Evolutionary conservation across 2,329 filamentous ascomycete genomes (phyloP).

Genomic region (Fusarium udum): DNA sequence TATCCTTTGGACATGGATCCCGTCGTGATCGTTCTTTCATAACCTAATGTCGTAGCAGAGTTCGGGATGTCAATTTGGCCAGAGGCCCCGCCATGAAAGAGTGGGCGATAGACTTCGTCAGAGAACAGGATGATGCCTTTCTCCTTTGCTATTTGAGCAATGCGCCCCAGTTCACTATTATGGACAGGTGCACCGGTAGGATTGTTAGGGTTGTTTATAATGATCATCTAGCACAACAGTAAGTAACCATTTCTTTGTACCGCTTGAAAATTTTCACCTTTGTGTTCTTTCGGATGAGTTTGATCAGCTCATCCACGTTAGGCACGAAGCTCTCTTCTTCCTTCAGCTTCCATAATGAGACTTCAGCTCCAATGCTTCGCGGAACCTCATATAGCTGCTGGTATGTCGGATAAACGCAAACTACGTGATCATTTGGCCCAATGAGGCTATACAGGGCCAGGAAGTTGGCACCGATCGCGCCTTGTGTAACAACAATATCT

Average conservation of each 20-base stretch:
- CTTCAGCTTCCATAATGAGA: constrained; percentile 78
- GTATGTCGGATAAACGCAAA: constrained; percentile 88
- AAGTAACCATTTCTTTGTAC: neutral
- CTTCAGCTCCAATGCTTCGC: constrained; percentile 76
- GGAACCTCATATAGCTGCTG: constrained; percentile 85
- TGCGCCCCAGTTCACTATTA: constrained; percentile 64
- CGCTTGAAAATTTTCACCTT: constrained; percentile 62
- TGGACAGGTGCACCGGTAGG: constrained; percentile 79
- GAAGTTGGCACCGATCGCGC: constrained; percentile 87
- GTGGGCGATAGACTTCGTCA: constrained; percentile 85
- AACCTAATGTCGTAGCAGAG: constrained; percentile 72
- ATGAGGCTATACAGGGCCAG: constrained; percentile 79
- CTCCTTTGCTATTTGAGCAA: constrained; percentile 71
- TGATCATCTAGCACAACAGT: constrained; percentile 52
- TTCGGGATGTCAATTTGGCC: constrained; percentile 67
- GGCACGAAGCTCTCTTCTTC: constrained; percentile 73
- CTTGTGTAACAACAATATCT: constrained; percentile 79
- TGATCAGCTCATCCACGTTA: constrained; percentile 71
- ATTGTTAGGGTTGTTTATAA: constrained; percentile 80
- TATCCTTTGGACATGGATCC: constrained; percentile 89
- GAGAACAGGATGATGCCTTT: constrained; percentile 73
- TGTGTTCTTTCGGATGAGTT: constrained; percentile 72
- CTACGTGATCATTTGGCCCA: constrained; percentile 79
- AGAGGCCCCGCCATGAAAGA: constrained; percentile 74
- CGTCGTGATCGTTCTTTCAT: constrained; percentile 75